phyloP scores from a whole-genome alignment of 306 rosid species.

The Biancaea sappan region DNA sequence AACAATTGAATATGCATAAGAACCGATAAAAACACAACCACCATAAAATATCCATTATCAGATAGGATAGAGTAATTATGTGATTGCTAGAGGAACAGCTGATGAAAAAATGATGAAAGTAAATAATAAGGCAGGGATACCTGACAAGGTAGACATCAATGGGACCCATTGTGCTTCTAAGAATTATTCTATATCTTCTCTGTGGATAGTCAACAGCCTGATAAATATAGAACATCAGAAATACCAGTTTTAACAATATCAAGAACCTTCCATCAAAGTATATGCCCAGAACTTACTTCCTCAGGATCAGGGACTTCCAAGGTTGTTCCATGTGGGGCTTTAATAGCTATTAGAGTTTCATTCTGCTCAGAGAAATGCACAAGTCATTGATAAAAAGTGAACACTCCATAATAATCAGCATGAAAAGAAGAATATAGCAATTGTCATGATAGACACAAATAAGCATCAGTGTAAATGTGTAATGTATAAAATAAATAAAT shows the following conservation, averaged over 20 bases:
- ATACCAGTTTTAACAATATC: slow-evolving; percentile 28
- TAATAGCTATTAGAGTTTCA: slow-evolving; percentile 95
- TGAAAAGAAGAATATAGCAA: slow-evolving; percentile 34
- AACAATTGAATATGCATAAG: slow-evolving; percentile 25
- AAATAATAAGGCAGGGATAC: slow-evolving; percentile 50
- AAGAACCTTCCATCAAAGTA: slow-evolving; percentile 33
- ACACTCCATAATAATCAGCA: slow-evolving; percentile 19
- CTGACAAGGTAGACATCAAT: slow-evolving; percentile 98
- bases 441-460: slow-evolving; percentile 12
- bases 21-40: slow-evolving; percentile 10
- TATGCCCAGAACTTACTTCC: slow-evolving; percentile 69
- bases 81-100: slow-evolving; percentile 19
- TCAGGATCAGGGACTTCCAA: slow-evolving; percentile 99
- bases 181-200: slow-evolving; percentile 90
- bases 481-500: no score
- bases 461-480: background rate
- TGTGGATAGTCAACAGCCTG: slow-evolving; percentile 93
- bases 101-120: background rate
- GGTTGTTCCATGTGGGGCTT: slow-evolving; percentile 99
- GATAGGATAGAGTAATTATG: slow-evolving; percentile 26
- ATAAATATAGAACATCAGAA: slow-evolving; percentile 43
- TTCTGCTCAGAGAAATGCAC: slow-evolving; percentile 56
- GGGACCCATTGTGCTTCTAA: slow-evolving; percentile 99
- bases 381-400: slow-evolving; percentile 32
- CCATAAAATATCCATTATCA: slow-evolving; percentile 1